Evolutionary conservation across 495 filamentous ascomycete genomes (phyloP), one percentile per base, ranked within the genome.

Genomic region (Penicillium arizonense): DNA sequence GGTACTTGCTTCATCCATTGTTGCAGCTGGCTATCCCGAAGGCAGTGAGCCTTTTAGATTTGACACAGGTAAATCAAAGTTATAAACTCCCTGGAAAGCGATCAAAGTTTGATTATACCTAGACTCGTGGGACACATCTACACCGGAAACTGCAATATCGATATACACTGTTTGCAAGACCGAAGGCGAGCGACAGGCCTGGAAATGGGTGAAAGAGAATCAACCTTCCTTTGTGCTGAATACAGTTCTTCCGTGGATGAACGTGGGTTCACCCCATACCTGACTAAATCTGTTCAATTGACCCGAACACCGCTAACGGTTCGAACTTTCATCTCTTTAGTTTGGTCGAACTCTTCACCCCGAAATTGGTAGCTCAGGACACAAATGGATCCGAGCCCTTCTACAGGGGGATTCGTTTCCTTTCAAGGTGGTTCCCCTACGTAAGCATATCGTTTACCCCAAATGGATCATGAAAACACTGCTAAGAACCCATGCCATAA

Each of bases 111-210:
- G 6, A 35, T 10, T 12, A 3, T 13, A 20, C 9, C 4, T 21
- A 48, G 46, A 48, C 13, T 37, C 46, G 1, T 7, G 51, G 55
- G 11, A 54, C 57, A 54, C 13, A 40, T 8, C 39, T 41, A 21
- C 18, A 30, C 26, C 39, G 6, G 40, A 32, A 36, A 18, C 7
- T 0, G 18, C 3, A 43, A 38, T 44, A 4, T 36, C 61, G 24
- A 70, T 81, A 1, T 84, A 86, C 53, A 55, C 59, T 0, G 77
- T 76, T 0, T 75, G 73, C 54, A 84, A 87, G 61, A 75, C 73
- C 1, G 67, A 71, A n/a, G 75, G 74, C 0, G 81, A 85, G 64
- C 72, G 64, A 53, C 64, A 63, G 2, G 61, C 79, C 4, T 85
- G 80, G 81, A 63, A 71, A 48, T 84, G 80, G 44, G 55, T 77